Evolutionary conservation across 768 basidiomycete genomes (phyloP).

Genomic region (Hygrophorus russula): DNA sequence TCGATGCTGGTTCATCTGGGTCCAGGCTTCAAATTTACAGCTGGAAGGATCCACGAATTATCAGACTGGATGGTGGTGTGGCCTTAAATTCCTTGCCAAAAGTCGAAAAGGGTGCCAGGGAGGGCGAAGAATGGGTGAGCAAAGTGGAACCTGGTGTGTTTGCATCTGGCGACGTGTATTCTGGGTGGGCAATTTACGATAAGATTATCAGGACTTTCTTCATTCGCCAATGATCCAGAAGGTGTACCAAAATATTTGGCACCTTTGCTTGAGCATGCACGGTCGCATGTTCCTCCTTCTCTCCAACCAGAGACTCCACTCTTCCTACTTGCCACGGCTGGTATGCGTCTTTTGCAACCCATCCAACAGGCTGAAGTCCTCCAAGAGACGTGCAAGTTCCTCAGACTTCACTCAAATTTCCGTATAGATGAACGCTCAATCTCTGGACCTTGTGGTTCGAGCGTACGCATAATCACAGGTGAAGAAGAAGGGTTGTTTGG

Average conservation of each 20-base stretch:
- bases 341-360: conserved; percentile 80
- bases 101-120: conserved; percentile 84
- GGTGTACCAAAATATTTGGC: conserved; percentile 65
- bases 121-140: conserved; percentile 75
- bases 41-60: conserved; percentile 73
- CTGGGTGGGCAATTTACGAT: not conserved
- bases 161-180: not conserved
- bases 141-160: conserved; percentile 90
- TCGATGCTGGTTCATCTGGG: conserved; percentile 98
- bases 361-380: conserved; percentile 64
- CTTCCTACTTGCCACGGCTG: conserved; percentile 92
- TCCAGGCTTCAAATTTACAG: conserved; percentile 95
- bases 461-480: conserved; percentile 89
- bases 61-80: conserved; percentile 37
- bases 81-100: conserved; percentile 55
- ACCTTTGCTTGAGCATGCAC: conserved; percentile 78
- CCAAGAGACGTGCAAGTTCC: conserved; percentile 64
- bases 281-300: conserved; percentile 76
- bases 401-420: conserved; percentile 69
- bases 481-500: conserved; percentile 98
- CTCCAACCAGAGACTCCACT: conserved; percentile 77
- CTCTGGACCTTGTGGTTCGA: conserved; percentile 81
- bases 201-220: conserved; percentile 63
- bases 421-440: conserved; percentile 54
- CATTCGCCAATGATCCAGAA: conserved; percentile 59